Conservation (phyloP, 73 alveolate species). For the Paraurostyla sp. region DNA sequence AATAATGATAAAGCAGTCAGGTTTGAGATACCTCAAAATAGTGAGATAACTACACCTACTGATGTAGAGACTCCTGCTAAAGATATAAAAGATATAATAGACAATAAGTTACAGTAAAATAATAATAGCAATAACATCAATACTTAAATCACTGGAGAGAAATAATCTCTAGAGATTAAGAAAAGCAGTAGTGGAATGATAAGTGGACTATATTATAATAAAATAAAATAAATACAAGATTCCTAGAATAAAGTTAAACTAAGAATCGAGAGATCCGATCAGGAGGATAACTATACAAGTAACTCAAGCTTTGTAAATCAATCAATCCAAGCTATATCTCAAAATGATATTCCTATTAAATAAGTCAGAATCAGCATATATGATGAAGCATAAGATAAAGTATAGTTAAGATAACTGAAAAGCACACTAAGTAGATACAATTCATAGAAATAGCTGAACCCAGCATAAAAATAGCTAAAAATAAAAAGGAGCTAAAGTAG, state of each 20-base stretch:
- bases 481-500: conserved; percentile 11
- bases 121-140: neutral
- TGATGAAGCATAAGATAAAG: neutral
- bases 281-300: too few relatives aligned
- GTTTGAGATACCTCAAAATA: neutral
- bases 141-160: conserved; percentile 18
- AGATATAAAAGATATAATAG: neutral
- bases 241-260: conserved; percentile 1
- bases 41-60: conserved; percentile 54
- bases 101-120: too few relatives aligned
- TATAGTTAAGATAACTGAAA: neutral
- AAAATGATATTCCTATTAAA: neutral
- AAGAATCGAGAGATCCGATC: neutral
- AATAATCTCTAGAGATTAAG: neutral
- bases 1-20: neutral
- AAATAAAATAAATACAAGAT: conserved; percentile 4
- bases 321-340: neutral
- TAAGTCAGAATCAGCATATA: neutral
- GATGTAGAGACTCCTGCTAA: conserved; percentile 51
- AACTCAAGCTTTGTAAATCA: neutral
- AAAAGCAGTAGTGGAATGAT: conserved; percentile 2
- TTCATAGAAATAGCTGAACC: neutral
- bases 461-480: neutral
- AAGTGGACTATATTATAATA: conserved; percentile 7
- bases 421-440: conserved; percentile 2